A percentile compares a stretch with the other conserved stretches of the same genome.
Conservation (phyloP, 176 grass and related monocot species). For the Aegilops tauschii region DNA sequence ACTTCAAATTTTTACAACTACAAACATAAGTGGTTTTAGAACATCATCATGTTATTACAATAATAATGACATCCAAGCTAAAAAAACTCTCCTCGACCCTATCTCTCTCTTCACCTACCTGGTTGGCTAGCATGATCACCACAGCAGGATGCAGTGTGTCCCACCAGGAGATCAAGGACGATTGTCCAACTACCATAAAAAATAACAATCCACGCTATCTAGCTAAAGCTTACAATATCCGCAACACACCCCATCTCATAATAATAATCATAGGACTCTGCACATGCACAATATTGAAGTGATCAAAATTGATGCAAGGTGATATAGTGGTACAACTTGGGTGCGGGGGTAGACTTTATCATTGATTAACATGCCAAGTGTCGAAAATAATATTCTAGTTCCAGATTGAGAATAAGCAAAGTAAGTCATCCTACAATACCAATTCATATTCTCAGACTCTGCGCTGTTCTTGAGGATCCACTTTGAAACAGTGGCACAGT, state of each 20-base stretch:
- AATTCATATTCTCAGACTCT: conserved; percentile 99
- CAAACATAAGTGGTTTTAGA: background rate
- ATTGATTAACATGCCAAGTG: background rate
- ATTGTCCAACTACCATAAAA: background rate
- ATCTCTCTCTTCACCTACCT: background rate
- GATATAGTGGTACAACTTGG: background rate
- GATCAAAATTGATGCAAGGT: background rate
- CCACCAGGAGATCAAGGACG: background rate
- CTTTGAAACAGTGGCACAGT: conserved; percentile 94
- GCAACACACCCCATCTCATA: background rate
- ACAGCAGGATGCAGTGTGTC: background rate
- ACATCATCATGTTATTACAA: background rate
- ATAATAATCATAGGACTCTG: background rate
- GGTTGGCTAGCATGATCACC: background rate
- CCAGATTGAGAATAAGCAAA: background rate
- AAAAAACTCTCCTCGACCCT: background rate
- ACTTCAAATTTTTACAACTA: background rate
- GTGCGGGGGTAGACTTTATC: background rate
- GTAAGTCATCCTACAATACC: conserved; percentile 42
- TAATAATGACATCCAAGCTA: background rate
- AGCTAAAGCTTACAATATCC: background rate
- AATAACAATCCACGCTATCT: background rate
- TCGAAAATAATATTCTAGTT: conserved; percentile 6
- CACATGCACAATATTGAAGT: background rate
- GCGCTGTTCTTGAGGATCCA: conserved; percentile 99